Evolutionary conservation across 495 filamentous ascomycete genomes (phyloP), one percentile per base, ranked within the genome.

Genomic region (Penicillium soppii): DNA sequence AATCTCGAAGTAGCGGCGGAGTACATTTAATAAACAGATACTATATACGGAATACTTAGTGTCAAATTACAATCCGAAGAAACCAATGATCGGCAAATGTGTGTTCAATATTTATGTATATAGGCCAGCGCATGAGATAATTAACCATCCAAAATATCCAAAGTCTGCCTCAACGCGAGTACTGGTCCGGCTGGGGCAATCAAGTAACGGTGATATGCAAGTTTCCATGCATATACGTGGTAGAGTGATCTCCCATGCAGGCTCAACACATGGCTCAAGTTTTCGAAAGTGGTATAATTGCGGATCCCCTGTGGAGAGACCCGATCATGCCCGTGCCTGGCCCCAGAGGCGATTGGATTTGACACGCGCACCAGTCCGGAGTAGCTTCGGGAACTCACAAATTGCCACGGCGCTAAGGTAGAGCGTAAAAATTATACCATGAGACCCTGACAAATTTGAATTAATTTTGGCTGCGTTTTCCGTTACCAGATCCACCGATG

Each of bases 231-330:
- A 47, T 47, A 7, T 19, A 19, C 32, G 25, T 5, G 9, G 25
- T 32, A 32, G 29, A 13, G 16, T 38, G 44, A 47, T 47, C 44
- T 47, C 33, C 44, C 16, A 47, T 27, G 47, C 26, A 32, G 36
- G 38, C 21, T 17, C 33, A 5, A 10, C 23, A 37, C 12, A 48
- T 29, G 25, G 36, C 25, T 40, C 25, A 5, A 5, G 42, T 16
- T 36, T 32, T 32, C 13, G 29, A 22, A 30, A 30, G 2, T 32
- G 22, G 23, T 50, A 21, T 15, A 36, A 37, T 6, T 43, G 32
- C 40, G 30, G 41, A 36, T 38, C 30, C 36, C 47, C 17, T 40
- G 36, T 29, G 25, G 46, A 32, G 46, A 30, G 25, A 40, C 32
- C 21, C 33, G 35, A 48, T 48, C 46, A 27, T 38, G 16, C 23